phyloP scores from a whole-genome alignment of 2,329 filamentous ascomycete species.

The Gremmenia infestans region DNA sequence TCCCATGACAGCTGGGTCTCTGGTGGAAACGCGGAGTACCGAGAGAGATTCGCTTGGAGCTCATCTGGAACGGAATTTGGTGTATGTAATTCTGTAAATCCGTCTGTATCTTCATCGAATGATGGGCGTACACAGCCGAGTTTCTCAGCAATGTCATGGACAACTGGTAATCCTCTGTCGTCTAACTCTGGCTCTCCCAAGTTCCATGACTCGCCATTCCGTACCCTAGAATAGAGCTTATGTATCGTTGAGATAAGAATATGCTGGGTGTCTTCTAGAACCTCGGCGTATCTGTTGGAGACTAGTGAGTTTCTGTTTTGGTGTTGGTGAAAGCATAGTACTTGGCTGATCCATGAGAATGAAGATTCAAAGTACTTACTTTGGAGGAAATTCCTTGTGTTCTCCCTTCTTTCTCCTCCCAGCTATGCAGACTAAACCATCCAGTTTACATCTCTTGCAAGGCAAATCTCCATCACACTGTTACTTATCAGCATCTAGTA shows the following conservation, averaged over 20 bases:
- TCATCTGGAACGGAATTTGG: not conserved
- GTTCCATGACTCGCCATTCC: not conserved
- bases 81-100: not conserved
- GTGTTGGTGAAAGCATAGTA: not conserved
- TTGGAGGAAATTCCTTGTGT: not conserved
- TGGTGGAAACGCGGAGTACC: no score
- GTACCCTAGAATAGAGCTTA: not conserved
- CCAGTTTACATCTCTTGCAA: slow-evolving; percentile 60
- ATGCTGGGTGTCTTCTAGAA: not conserved
- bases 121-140: not conserved
- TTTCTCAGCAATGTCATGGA: not conserved
- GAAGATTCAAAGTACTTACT: not conserved
- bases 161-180: not conserved
- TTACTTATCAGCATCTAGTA: not conserved
- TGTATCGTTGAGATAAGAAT: not conserved
- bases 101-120: not conserved
- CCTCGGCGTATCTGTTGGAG: not conserved
- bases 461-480: slow-evolving; percentile 60
- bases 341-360: not conserved
- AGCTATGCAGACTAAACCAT: slow-evolving; percentile 57
- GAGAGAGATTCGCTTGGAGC: no score
- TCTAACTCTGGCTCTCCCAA: not conserved
- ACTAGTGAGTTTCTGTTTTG: not conserved
- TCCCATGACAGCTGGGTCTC: no score
- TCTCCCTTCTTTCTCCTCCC: slow-evolving; percentile 59